Evolutionary conservation across 2,329 filamentous ascomycete species (phyloP), one percentile per base, ranked within the genome.

Genomic region (Colletotrichum truncatum): DNA sequence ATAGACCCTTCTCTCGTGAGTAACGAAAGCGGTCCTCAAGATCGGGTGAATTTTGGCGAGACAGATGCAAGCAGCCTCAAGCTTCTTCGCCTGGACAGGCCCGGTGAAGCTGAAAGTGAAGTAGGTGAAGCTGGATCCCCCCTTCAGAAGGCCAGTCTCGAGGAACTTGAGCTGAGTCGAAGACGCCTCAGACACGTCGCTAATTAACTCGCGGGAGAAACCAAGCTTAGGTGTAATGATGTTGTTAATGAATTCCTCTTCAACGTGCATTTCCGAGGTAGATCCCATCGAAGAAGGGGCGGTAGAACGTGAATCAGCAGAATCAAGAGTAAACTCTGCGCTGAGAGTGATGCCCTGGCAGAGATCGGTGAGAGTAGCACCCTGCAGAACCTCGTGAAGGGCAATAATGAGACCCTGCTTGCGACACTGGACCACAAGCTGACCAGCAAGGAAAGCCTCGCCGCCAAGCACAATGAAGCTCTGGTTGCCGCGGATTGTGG

Each of bases 1-100:
- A 68, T 82, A 85, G 0, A 86, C 75, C 3, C 76, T 77, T 6
- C 82, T 78, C 10, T 80, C 77, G 48, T 85, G 78, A 0, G 78
- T 73, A 3, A 84, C 77, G 58, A 89, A 89, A 0, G 82, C 81
- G 0, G 87, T 87, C 21, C 86, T 82, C 7, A 89, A 77, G 26
- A 86, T 84, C 0, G 83, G 81, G 41, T 87, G 84, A 34, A 83
- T 75, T 32, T 73, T 73, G 0, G 76, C 74, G 8, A 87, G 75
- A 11, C 78, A 77, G 21, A 77, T 75, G 68, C 84, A 86, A 0
- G 83, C 82, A 1, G 78, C 75, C 63, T 85, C 80, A 1, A 86
- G 78, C 64, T 79, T 81, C 41, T 77, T 76, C 45, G 73, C 69
- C 28, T 81, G 76, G 0, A 86, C 69, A 0, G 77, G 71, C 0